Base-by-base conservation (phyloP, 139 green algal species). In the Chlamydomonas eustigma region DNA sequence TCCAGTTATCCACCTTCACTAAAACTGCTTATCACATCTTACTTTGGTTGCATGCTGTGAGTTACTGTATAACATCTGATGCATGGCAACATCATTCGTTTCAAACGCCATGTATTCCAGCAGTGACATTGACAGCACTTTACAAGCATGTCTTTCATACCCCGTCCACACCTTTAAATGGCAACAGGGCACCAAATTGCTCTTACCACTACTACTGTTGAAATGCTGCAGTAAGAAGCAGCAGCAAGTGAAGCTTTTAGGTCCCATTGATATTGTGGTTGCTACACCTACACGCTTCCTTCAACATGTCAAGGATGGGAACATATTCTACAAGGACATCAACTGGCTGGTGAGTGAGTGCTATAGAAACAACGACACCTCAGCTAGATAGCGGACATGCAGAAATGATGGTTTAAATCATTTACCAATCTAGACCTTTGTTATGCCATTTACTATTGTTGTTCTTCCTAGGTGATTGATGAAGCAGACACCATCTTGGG, bases 401-500 rank as follows among this genome's bases (percentile, higher is more conserved):
- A 12, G 5, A 12, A 8, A 69, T 69, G 58, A 12, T 70, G 58
- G 8, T 70, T n/a, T 24, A 18, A 63, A 18, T 63, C 22, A 63
- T 24, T 28, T 28, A 28, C 18, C 24, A 3, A 3, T 36, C 65
- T 76, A 18, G 37, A 18, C 5, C n/a, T 4, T 8, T 18, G 33
- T 5, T 50, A 0, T 70, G 6, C 33, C 38, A 25, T 35, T 1
- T 4, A 37, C 38, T 36, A n/a, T n/a, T n/a, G n/a, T n/a, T n/a
- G n/a, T n/a, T 28, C 63, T 58, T 72, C 4, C 18, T 65, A 88
- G 50, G 93, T 98, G 2, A 78, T 99, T 31, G 95, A 99, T 81
- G 95, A 99, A 81, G 95, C 95, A 0, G 95, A 99, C 88, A 99
- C 95, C 37, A 94, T 99, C 84, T 94, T 98, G 73, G 93, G 96